phyloP scores from a whole-genome alignment of 805 yeast genomes.

The Wickerhamiella australiensis region DNA sequence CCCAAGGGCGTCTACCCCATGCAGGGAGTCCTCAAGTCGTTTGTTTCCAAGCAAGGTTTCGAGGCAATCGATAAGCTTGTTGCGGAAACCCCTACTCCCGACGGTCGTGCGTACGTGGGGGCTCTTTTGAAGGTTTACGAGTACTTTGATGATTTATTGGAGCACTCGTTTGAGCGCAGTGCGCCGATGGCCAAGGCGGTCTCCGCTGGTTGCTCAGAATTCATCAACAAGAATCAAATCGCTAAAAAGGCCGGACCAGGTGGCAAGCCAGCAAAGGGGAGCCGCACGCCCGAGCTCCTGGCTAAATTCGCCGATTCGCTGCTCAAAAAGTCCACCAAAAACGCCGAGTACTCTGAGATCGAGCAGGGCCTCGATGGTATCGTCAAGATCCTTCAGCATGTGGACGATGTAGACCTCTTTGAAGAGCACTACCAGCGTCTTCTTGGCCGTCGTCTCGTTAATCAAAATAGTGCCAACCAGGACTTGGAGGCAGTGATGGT shows the following conservation, averaged over 20 bases:
- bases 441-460: conserved; percentile 78
- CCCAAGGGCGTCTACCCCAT: conserved; percentile 69
- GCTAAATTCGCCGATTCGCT: conserved; percentile 82
- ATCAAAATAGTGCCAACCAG: conserved; percentile 73
- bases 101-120: conserved; percentile 71
- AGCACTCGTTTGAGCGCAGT: conserved; percentile 55
- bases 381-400: conserved; percentile 73
- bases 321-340: conserved; percentile 63
- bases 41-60: conserved; percentile 55
- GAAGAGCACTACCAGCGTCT: conserved; percentile 84
- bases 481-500: conserved; percentile 76
- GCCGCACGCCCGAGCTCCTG: conserved; percentile 84
- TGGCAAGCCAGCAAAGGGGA: conserved; percentile 24
- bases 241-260: conserved; percentile 38
- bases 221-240: conserved; percentile 69
- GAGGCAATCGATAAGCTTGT: conserved; percentile 48
- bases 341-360: conserved; percentile 55
- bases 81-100: conserved; percentile 32
- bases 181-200: conserved; percentile 73
- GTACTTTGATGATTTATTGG: conserved; percentile 54
- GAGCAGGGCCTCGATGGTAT: conserved; percentile 61
- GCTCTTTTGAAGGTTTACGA: conserved; percentile 59
- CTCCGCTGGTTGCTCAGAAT: conserved; percentile 76
- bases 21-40: conserved; percentile 56
- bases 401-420: conserved; percentile 90